Evolutionary conservation across 1,284 basidiomycete genomes (phyloP).

Genomic region (Austroboletus novae-zelandiae): DNA sequence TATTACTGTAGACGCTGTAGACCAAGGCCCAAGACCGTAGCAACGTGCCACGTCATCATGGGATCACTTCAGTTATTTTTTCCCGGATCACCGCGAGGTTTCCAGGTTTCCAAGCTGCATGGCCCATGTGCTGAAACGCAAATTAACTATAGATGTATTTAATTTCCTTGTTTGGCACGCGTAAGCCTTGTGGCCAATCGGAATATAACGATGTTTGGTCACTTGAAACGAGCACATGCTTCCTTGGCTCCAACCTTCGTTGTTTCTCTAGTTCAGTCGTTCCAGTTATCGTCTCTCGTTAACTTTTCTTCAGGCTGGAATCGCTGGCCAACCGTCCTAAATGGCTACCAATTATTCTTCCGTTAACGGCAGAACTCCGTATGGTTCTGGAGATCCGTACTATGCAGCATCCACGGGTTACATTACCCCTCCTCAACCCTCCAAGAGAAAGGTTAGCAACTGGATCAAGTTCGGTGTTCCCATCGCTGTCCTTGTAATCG

Average conservation of each 20-base stretch:
- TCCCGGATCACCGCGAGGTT: too few relatives aligned
- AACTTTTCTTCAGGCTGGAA: slow-evolving; percentile 10
- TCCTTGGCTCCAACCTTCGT: not conserved
- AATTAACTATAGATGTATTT: too few relatives aligned
- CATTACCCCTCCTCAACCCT: slow-evolving; percentile 44
- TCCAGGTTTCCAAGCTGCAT: too few relatives aligned
- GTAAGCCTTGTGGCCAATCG: slow-evolving; percentile 16
- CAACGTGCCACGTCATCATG: too few relatives aligned
- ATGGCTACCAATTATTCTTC: slow-evolving; percentile 47
- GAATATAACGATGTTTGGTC: not conserved
- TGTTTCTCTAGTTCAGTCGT: slow-evolving; percentile 4
- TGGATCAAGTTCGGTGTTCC: slow-evolving; percentile 61
- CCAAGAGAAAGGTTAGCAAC: slow-evolving; percentile 41
- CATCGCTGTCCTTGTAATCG: slow-evolving; percentile 52
- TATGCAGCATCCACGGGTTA: slow-evolving; percentile 67
- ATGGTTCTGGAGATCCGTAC: slow-evolving; percentile 59
- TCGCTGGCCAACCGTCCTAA: slow-evolving; percentile 10
- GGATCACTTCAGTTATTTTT: too few relatives aligned
- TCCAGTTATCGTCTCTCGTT: slow-evolving; percentile 28
- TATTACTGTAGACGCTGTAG: too few relatives aligned
- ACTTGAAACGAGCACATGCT: not conserved
- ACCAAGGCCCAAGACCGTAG: too few relatives aligned
- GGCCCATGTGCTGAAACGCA: too few relatives aligned
- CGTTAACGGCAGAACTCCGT: slow-evolving; percentile 39
- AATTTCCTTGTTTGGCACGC: slow-evolving; percentile 8